Percentiles rank a stretch among this genome's conserved stretches.
phyloP scores from a whole-genome alignment of 116 monocot species.

The Phalaenopsis hybrid region DNA sequence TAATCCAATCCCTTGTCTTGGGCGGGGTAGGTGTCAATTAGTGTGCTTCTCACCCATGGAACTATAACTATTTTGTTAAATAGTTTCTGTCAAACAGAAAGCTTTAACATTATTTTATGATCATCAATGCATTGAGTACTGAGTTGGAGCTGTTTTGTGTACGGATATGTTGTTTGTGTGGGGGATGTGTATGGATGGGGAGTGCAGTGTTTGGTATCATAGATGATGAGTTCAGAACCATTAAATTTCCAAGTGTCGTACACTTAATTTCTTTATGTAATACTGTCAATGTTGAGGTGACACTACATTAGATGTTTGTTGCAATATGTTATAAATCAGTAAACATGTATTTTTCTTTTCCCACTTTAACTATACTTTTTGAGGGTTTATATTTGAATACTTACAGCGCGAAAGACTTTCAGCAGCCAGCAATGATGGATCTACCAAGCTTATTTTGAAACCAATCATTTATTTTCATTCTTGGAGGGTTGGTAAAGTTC shows the following conservation, averaged over 20 bases:
- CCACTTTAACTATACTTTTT: not conserved
- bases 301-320: not conserved
- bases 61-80: not conserved
- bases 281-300: not conserved
- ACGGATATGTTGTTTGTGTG: not conserved
- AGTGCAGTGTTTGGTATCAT: not conserved
- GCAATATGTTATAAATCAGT: not conserved
- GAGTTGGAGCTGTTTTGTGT: not conserved
- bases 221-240: not conserved
- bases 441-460: constrained; percentile 55
- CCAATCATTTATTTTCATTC: constrained; percentile 80
- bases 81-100: not conserved
- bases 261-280: not conserved
- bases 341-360: not conserved
- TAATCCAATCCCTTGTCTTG: not conserved
- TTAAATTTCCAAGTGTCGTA: not conserved
- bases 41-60: not conserved
- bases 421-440: constrained; percentile 38
- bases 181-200: not conserved
- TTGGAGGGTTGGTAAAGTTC: constrained; percentile 83
- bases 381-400: constrained; percentile 5
- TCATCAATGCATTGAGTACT: not conserved
- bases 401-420: constrained; percentile 64
- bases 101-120: not conserved
- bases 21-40: not conserved